Conservation (phyloP, 495 filamentous ascomycete species). For the Hyaloscypha bicolor region DNA sequence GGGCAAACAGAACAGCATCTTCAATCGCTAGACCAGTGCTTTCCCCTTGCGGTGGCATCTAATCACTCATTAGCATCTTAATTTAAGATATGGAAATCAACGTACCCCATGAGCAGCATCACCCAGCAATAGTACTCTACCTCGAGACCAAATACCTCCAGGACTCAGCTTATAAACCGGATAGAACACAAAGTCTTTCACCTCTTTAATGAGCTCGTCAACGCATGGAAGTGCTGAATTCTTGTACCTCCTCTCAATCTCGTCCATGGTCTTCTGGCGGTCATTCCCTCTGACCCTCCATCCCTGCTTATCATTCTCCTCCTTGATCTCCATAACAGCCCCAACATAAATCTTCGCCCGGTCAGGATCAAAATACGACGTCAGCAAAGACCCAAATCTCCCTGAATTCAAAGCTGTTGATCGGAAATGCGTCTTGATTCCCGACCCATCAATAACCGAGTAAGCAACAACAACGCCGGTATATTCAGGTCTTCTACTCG, state of each 20-base stretch:
- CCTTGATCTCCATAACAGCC: constrained; percentile 49
- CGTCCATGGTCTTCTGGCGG: constrained; percentile 39
- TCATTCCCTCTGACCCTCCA: constrained; percentile 47
- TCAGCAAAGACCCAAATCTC: constrained; percentile 58
- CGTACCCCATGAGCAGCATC: constrained; percentile 64
- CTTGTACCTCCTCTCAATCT: constrained; percentile 49
- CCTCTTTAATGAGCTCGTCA: constrained; percentile 47
- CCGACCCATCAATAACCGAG: constrained; percentile 41
- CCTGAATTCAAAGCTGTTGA: constrained; percentile 37
- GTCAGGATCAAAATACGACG: constrained; percentile 51
- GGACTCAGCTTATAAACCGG: constrained; percentile 60
- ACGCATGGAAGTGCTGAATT: constrained; percentile 50
- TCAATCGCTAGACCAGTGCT: constrained; percentile 63
- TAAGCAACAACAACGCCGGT: constrained; percentile 60
- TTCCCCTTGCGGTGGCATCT: constrained; percentile 66
- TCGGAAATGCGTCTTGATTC: constrained; percentile 36
- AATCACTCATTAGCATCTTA: constrained; percentile 1
- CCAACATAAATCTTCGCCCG: constrained; percentile 54
- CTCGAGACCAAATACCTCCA: constrained; percentile 51
- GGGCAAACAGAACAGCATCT: constrained; percentile 59
- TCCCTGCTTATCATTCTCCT: constrained; percentile 52
- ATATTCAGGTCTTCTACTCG: constrained; percentile 50
- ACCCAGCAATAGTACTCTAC: constrained; percentile 53
- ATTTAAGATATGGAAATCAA: constrained; percentile 17
- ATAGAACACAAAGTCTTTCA: constrained; percentile 59